Conservation (phyloP, 2,329 filamentous ascomycete species). For the Claviceps humidiphila region DNA sequence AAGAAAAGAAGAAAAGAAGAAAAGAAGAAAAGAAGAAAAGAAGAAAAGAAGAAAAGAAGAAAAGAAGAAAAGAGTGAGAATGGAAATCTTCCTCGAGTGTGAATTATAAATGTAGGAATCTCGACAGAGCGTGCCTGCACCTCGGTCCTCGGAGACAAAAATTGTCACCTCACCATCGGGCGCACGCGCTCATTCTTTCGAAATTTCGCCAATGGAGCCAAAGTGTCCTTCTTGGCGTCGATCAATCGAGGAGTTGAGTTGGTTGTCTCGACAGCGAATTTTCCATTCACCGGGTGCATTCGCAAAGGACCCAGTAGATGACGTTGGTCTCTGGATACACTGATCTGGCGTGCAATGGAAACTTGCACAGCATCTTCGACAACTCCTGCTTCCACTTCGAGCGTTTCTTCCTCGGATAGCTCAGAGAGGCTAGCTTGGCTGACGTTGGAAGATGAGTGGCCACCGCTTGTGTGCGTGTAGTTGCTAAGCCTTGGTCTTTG, state of each 20-base stretch:
- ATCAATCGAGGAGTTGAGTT: conserved; percentile 34
- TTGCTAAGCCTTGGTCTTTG: not conserved
- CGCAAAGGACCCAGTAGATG: conserved; percentile 44
- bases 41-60: not conserved
- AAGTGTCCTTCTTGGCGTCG: conserved; percentile 17
- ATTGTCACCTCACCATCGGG: conserved; percentile 31
- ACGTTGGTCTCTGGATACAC: conserved; percentile 47
- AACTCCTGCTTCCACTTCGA: conserved; percentile 15
- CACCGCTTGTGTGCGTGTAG: not conserved
- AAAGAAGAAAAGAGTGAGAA: not conserved
- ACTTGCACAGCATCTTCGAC: conserved; percentile 46
- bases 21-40: not conserved
- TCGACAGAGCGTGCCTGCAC: too few species aligned
- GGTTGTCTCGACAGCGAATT: conserved; percentile 22
- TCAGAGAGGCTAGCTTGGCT: not conserved
- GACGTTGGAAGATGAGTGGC: not conserved
- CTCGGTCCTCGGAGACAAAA: not conserved
- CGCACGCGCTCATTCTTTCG: conserved; percentile 40
- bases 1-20: not conserved
- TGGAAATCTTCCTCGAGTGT: not conserved
- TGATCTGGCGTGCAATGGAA: conserved; percentile 56
- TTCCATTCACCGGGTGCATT: conserved; percentile 8
- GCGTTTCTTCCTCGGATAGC: conserved; percentile 1
- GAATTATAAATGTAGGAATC: not conserved
- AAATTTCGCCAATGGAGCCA: conserved; percentile 23